Base-by-base conservation (phyloP, 768 basidiomycete genomes). In the Pulveroboletus ravenelii region DNA sequence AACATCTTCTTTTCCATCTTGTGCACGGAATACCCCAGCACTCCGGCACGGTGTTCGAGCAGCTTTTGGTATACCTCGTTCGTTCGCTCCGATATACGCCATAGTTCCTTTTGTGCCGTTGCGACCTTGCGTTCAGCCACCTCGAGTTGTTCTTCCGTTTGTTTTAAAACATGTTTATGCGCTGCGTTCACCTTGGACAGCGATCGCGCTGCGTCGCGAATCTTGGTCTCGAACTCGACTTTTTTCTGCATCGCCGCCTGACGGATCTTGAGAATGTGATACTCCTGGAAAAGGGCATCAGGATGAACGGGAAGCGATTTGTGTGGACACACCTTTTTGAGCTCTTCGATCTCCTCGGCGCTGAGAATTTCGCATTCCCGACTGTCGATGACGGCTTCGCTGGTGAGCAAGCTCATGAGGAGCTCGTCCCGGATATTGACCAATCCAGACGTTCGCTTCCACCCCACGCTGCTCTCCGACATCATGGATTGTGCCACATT, bases 371-470 rank as follows among this genome's bases (percentile, higher is more conserved):
- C 82, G 62, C 81, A 89, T 40, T 82, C 81, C 29, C 87, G 82
- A 60, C 89, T 89, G 61, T 97, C 93, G n/a, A 97, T 84, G 37
- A 90, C 81, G 5, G 95, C 95, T 69, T 97, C 93, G 48, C 93
- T 93, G 37, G 93, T 89, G 56, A 98, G 73, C 36, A 99, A 77
- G 64, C 88, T 89, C 64, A 96, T 78, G 55, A 97, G 77, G 41
- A 98, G 78, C 54, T 93, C 89, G 60, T 96, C 93, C 40, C 85
- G 78, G 14, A 80, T 80, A 54, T 81, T 84, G 48, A 78, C 66
- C 41, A 71, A 54, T 8, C 64, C 70, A 8, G 78, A 78, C 10
- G 70, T 61, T 17, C 74, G 74, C 56, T 77, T 77, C 68, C 69
- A 69, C 29, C 72, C 71, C 12, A 45, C 20, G 15, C 60, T 56